phyloP scores from a whole-genome alignment of 495 filamentous ascomycete species.

The Usnea hakonensis region DNA sequence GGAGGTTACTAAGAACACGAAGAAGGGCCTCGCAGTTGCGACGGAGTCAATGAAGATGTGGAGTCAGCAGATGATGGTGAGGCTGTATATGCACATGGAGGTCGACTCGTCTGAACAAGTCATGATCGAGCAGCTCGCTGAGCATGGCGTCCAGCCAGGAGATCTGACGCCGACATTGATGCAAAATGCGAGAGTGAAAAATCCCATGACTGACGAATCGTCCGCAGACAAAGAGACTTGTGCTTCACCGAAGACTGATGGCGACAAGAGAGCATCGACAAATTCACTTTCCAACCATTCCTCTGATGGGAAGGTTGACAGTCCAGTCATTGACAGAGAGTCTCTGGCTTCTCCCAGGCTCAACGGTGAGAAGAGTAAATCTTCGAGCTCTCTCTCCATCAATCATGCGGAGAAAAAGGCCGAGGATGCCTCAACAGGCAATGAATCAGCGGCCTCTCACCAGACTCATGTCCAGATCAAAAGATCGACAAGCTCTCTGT shows the following conservation, averaged over 20 bases:
- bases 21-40: conserved; percentile 60
- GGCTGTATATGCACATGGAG: conserved; percentile 93
- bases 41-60: conserved; percentile 85
- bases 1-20: conserved; percentile 44
- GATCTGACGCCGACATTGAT: conserved; percentile 83
- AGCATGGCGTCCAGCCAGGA: conserved; percentile 76
- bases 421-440: conserved; percentile 27
- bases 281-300: not conserved
- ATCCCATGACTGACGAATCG: conserved; percentile 62
- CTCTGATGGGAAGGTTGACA: conserved; percentile 37
- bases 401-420: conserved; percentile 31
- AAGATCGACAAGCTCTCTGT: conserved; percentile 24
- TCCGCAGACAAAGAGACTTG: conserved; percentile 21
- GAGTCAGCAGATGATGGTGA: conserved; percentile 94
- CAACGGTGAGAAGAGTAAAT: conserved; percentile 26
- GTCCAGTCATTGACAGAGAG: conserved; percentile 20
- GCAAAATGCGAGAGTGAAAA: conserved; percentile 88
- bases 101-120: conserved; percentile 84
- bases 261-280: conserved; percentile 25
- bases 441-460: conserved; percentile 23
- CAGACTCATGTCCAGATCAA: conserved; percentile 28
- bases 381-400: conserved; percentile 9
- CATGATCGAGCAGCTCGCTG: conserved; percentile 96
- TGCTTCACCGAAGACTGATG: conserved; percentile 29
- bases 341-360: conserved; percentile 27